phyloP scores from a whole-genome alignment of 768 basidiomycete genomes.

The Boletus vinaceobasis region DNA sequence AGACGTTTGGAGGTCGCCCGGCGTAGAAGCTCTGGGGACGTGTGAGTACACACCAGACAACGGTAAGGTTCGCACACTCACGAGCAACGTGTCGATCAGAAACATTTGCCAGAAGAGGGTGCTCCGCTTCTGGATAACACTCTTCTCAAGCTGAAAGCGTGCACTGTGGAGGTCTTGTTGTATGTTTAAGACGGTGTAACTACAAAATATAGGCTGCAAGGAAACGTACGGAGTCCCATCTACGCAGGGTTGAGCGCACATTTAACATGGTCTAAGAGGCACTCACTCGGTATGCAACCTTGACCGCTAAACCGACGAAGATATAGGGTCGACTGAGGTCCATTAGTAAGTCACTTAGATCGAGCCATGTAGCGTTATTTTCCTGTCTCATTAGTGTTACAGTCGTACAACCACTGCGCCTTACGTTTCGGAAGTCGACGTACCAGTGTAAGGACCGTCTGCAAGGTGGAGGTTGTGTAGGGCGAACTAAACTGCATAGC shows the following conservation, averaged over 20 bases:
- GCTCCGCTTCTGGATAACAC: slow-evolving; percentile 44
- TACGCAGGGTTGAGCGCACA: slow-evolving; percentile 15
- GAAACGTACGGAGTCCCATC: slow-evolving; percentile 52
- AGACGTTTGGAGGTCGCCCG: slow-evolving; percentile 58
- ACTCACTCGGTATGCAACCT: slow-evolving; percentile 59
- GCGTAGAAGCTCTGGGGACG: slow-evolving; percentile 52
- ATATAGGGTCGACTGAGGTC: slow-evolving; percentile 51
- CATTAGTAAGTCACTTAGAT: slow-evolving; percentile 51
- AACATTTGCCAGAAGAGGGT: slow-evolving; percentile 71
- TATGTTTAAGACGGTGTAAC: not conserved
- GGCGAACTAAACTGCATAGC: slow-evolving; percentile 47
- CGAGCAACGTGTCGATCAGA: slow-evolving; percentile 57
- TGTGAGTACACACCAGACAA: not conserved
- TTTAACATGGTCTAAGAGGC: not conserved
- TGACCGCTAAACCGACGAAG: slow-evolving; percentile 56
- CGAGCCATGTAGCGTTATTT: slow-evolving; percentile 47
- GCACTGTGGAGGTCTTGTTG: slow-evolving; percentile 53
- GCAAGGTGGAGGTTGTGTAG: slow-evolving; percentile 48
- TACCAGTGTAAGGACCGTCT: slow-evolving; percentile 55
- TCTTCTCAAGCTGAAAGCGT: slow-evolving; percentile 55
- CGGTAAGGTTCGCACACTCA: slow-evolving; percentile 27
- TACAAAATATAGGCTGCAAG: not conserved
- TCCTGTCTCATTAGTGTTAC: slow-evolving; percentile 25
- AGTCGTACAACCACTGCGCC: slow-evolving; percentile 11
- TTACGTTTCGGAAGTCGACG: slow-evolving; percentile 17